Percentiles rank a stretch among this genome's conserved stretches.
Evolutionary conservation across 2,329 filamentous ascomycete genomes (phyloP).

Genomic region (Cladosporium sp.): DNA sequence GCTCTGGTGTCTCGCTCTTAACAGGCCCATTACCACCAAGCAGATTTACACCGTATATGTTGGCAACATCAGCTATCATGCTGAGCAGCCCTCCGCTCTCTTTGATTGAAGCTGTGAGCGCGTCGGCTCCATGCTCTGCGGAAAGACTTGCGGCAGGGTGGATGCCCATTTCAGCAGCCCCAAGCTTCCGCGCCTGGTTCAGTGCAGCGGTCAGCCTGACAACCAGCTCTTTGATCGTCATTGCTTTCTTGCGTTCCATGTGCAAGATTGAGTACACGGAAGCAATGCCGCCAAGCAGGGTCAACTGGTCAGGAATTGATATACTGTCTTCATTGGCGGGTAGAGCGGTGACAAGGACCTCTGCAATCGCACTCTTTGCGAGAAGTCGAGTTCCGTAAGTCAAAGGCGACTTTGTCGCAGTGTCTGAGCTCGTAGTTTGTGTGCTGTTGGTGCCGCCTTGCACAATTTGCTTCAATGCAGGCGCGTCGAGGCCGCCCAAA

Average conservation of each 20-base stretch:
- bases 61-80: conserved; percentile 23
- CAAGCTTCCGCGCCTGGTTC: conserved; percentile 84
- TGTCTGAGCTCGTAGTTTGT: background rate
- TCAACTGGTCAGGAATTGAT: conserved; percentile 46
- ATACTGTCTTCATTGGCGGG: conserved; percentile 25
- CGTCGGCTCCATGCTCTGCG: conserved; percentile 51
- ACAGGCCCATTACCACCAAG: background rate
- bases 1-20: background rate
- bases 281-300: conserved; percentile 79
- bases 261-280: conserved; percentile 78
- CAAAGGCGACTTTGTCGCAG: background rate
- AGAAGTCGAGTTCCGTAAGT: conserved; percentile 5
- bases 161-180: conserved; percentile 92
- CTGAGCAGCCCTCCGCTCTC: conserved; percentile 24
- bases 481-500: conserved; percentile 58
- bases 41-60: conserved; percentile 25
- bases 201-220: conserved; percentile 78
- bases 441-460: conserved; percentile 19
- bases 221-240: conserved; percentile 82
- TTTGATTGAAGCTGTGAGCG: conserved; percentile 16
- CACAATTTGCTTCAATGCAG: conserved; percentile 48
- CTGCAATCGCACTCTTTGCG: conserved; percentile 16
- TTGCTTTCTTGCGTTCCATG: conserved; percentile 82
- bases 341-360: conserved; percentile 22
- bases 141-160: conserved; percentile 87